Percentiles rank a stretch among this genome's conserved stretches.
These are phyloP conservation scores for Colletotrichum brevisporum DNA, from an alignment of 2,329 filamentous ascomycete species.

Conservation along the genomic window DNA sequence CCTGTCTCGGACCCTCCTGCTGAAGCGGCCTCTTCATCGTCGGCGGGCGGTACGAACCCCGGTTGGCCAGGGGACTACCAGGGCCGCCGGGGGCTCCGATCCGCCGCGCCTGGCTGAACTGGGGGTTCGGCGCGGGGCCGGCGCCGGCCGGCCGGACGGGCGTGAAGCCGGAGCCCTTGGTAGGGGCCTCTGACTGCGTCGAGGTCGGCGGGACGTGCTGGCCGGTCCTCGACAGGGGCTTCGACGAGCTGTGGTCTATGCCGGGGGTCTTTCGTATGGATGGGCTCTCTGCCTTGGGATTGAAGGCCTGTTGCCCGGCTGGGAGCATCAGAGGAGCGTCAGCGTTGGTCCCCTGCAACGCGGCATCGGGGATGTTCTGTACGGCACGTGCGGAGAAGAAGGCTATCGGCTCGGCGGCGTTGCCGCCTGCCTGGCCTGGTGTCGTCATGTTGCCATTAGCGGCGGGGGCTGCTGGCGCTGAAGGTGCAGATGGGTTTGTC, in stretches of 20 bases:
- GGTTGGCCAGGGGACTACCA: conserved; percentile 71
- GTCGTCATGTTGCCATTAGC: conserved; percentile 41
- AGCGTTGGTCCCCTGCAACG: conserved; percentile 55
- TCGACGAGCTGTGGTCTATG: conserved; percentile 84
- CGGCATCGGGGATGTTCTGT: conserved; percentile 65
- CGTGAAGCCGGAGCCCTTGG: conserved; percentile 41
- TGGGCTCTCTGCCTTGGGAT: conserved; percentile 82
- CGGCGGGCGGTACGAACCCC: conserved; percentile 70
- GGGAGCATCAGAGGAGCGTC: conserved; percentile 55
- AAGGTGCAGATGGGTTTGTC: conserved; percentile 37
- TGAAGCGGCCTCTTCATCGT: conserved; percentile 60
- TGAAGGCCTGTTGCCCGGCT: conserved; percentile 71
- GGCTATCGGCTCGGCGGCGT: conserved; percentile 61
- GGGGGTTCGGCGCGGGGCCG: conserved; percentile 61
- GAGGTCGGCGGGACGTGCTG: conserved; percentile 64
- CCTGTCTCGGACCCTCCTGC: conserved; percentile 53
- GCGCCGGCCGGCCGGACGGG: conserved; percentile 33
- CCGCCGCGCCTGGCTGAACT: conserved; percentile 67
- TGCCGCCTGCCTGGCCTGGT: conserved; percentile 42
- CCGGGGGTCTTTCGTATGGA: conserved; percentile 92
- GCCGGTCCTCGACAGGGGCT: conserved; percentile 74
- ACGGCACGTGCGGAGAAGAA: conserved; percentile 82
- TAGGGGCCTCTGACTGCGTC: conserved; percentile 42
- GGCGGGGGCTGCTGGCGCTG: conserved; percentile 32
- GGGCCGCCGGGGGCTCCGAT: conserved; percentile 71